Evolutionary conservation across 805 yeast species (phyloP).

Genomic region (Saturnispora kantuleensis): DNA sequence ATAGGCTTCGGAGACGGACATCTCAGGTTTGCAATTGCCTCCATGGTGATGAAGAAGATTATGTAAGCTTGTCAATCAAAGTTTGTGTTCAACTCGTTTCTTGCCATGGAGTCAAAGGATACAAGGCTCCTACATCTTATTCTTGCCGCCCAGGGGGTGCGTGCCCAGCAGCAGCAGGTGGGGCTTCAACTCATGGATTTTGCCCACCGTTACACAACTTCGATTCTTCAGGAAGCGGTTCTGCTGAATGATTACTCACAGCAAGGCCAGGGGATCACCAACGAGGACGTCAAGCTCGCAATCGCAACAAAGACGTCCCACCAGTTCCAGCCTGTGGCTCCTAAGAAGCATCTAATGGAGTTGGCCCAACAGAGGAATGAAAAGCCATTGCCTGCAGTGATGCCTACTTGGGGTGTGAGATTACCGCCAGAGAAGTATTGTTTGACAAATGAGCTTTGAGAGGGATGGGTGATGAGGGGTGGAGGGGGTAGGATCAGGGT

Average conservation of each 20-base stretch:
- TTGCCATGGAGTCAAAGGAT: slow-evolving; percentile 1
- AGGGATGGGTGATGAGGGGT: slow-evolving; percentile 12
- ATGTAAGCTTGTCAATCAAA: neutral
- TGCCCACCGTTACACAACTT: slow-evolving; percentile 81
- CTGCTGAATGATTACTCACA: slow-evolving; percentile 78
- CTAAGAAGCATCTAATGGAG: slow-evolving; percentile 83
- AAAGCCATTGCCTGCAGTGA: slow-evolving; percentile 81
- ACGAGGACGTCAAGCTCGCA: slow-evolving; percentile 87
- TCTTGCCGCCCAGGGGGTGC: slow-evolving; percentile 87
- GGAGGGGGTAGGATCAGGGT: too few relatives aligned
- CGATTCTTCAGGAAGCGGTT: slow-evolving; percentile 82
- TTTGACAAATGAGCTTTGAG: slow-evolving; percentile 75
- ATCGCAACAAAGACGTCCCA: slow-evolving; percentile 91
- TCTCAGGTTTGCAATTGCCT: slow-evolving; percentile 46
- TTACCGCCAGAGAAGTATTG: slow-evolving; percentile 98
- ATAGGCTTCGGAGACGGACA: slow-evolving; percentile 70
- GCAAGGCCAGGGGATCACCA: slow-evolving; percentile 40
- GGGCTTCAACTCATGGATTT: slow-evolving; percentile 95
- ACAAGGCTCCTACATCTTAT: slow-evolving; percentile 71
- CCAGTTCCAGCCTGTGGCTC: slow-evolving; percentile 93
- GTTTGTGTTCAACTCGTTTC: neutral
- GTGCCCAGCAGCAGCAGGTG: slow-evolving; percentile 89
- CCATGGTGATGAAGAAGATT: neutral
- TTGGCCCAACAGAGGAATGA: slow-evolving; percentile 88
- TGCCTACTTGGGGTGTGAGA: slow-evolving; percentile 85